Evolutionary conservation across 2,329 filamentous ascomycete species (phyloP).

Genomic region (Phaeoacremonium minimum): DNA sequence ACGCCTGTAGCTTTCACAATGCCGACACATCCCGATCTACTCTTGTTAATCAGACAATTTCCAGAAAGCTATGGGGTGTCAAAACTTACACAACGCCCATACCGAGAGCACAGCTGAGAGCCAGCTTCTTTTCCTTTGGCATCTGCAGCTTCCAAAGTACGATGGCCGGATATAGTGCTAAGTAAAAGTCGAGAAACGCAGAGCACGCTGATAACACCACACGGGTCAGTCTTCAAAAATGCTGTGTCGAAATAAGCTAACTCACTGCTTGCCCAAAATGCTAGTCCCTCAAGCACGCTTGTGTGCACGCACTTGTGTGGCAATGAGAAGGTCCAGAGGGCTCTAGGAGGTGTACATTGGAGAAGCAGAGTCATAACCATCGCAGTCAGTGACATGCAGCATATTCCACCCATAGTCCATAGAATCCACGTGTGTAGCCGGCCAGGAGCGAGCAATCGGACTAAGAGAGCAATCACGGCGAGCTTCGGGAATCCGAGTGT

Average conservation of each 20-base stretch:
- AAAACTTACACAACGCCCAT: slow-evolving; percentile 30
- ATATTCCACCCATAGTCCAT: too few relatives aligned
- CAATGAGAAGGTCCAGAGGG: too few relatives aligned
- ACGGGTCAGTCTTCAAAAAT: too few relatives aligned
- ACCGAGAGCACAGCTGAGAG: slow-evolving; percentile 28
- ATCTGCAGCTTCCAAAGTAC: slow-evolving; percentile 31
- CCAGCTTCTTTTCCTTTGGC: slow-evolving; percentile 33
- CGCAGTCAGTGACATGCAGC: too few relatives aligned
- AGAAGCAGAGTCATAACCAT: too few relatives aligned
- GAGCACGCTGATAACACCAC: slow-evolving; percentile 28
- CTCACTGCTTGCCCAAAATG: slow-evolving; percentile 32
- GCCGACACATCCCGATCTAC: slow-evolving; percentile 19
- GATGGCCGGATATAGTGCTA: slow-evolving; percentile 33
- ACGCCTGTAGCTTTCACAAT: slow-evolving; percentile 24
- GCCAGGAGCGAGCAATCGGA: slow-evolving; percentile 30
- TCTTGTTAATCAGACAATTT: not conserved
- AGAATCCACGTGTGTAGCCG: too few relatives aligned
- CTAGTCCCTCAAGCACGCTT: slow-evolving; percentile 31
- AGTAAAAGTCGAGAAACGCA: slow-evolving; percentile 33
- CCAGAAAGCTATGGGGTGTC: not conserved
- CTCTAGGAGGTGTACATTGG: too few relatives aligned
- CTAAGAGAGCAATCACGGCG: slow-evolving; percentile 31
- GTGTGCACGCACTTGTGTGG: slow-evolving; percentile 31
- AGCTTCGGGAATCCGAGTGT: slow-evolving; percentile 36
- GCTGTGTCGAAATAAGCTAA: too few relatives aligned